Evolutionary conservation across 2,329 filamentous ascomycete species (phyloP).

Genomic region (Colletotrichum tofieldiae): DNA sequence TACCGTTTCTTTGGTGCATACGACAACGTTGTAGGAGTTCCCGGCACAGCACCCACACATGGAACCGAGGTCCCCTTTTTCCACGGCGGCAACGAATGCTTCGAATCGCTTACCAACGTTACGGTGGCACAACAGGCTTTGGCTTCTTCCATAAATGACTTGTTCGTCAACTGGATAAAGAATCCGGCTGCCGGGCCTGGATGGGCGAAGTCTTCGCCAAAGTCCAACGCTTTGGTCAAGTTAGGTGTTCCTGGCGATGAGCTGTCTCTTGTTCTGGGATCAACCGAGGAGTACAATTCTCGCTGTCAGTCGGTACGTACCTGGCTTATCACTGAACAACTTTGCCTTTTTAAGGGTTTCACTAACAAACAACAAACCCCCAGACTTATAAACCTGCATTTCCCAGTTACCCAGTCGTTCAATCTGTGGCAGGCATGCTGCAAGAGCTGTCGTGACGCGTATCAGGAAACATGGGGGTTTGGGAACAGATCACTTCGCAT

Average conservation of each 20-base stretch:
- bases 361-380: not conserved
- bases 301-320: conserved; percentile 49
- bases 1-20: conserved; percentile 62
- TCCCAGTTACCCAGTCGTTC: conserved; percentile 17
- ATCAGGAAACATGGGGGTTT: not conserved
- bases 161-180: conserved; percentile 63
- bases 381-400: conserved; percentile 17
- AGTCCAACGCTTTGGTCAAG: conserved; percentile 50
- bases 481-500: not conserved
- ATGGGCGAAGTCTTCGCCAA: conserved; percentile 54
- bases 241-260: conserved; percentile 55
- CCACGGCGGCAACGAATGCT: conserved; percentile 61
- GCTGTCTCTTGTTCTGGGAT: conserved; percentile 48
- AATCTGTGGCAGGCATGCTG: conserved; percentile 7
- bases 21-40: conserved; percentile 56
- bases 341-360: not conserved
- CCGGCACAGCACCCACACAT: conserved; percentile 54
- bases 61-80: conserved; percentile 62
- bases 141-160: conserved; percentile 58
- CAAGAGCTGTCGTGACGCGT: not conserved
- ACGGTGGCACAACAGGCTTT: conserved; percentile 57
- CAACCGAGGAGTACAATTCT: conserved; percentile 52
- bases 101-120: conserved; percentile 51
- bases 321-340: too few species aligned
- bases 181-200: conserved; percentile 59